phyloP scores from a whole-genome alignment of 1,139 yeast genomes.

The Pichia sp. region DNA sequence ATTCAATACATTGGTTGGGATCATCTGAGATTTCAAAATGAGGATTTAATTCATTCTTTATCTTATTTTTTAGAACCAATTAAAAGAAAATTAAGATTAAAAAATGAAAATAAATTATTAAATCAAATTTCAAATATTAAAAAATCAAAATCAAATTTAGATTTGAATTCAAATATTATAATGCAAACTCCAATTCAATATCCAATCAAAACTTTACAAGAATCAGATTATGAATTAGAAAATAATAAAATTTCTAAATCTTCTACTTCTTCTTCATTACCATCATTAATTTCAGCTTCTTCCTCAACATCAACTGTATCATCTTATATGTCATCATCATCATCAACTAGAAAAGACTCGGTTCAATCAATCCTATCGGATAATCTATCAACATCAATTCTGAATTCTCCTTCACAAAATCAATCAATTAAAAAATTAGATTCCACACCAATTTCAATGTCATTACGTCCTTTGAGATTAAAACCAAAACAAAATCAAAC shows the following conservation, averaged over 20 bases:
- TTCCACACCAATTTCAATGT: conserved; percentile 4
- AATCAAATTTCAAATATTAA: background rate
- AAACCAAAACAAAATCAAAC: conserved; percentile 8
- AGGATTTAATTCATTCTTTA: conserved; percentile 62
- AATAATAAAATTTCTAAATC: conserved; percentile 1
- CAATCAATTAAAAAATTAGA: conserved; percentile 1
- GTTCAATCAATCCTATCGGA: conserved; percentile 14
- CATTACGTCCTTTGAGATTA: conserved; percentile 15
- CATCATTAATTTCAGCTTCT: conserved; percentile 14
- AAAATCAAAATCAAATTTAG: background rate
- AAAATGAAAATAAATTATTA: conserved; percentile 16
- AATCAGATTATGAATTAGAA: too few species aligned
- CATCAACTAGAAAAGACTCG: conserved; percentile 14
- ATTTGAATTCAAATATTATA: too few species aligned
- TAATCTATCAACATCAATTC: too few species aligned
- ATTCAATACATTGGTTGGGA: conserved; percentile 82
- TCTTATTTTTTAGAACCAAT: conserved; percentile 74
- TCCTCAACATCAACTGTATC: conserved; percentile 18
- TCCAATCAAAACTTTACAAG: too few species aligned
- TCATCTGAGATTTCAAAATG: conserved; percentile 51
- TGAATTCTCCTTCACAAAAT: too few species aligned
- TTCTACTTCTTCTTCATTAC: conserved; percentile 14
- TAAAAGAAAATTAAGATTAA: conserved; percentile 36
- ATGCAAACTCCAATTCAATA: too few species aligned
- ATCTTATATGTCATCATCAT: conserved; percentile 15